phyloP scores from a whole-genome alignment of 768 basidiomycete genomes.

The Rossbeevera mucosa region DNA sequence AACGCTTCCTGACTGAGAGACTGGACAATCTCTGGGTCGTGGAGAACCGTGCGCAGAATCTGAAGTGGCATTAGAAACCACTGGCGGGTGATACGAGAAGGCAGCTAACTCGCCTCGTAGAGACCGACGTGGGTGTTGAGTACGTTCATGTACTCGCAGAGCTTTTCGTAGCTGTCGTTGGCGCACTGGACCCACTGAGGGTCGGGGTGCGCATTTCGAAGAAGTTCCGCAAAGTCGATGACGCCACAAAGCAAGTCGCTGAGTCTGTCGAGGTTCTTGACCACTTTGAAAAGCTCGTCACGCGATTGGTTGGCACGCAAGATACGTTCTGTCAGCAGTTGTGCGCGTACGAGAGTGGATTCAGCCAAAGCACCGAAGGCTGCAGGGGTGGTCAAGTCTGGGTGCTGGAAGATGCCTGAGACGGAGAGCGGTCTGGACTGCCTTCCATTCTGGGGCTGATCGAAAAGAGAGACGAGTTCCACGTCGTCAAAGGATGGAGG shows the following conservation, averaged over 20 bases:
- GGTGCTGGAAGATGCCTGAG: slow-evolving; percentile 85
- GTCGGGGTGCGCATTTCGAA: slow-evolving; percentile 93
- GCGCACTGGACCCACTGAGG: slow-evolving; percentile 76
- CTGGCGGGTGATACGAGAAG: slow-evolving; percentile 3
- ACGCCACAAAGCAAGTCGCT: slow-evolving; percentile 95
- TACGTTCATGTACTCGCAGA: slow-evolving; percentile 97
- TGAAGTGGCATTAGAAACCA: slow-evolving; percentile 31
- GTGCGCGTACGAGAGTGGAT: slow-evolving; percentile 76
- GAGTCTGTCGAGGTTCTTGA: slow-evolving; percentile 94
- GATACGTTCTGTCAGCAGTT: slow-evolving; percentile 80
- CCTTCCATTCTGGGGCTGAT: slow-evolving; percentile 46
- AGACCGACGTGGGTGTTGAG: slow-evolving; percentile 91
- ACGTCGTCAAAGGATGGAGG: slow-evolving; percentile 64
- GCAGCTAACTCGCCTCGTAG: slow-evolving; percentile 65
- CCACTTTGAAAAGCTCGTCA: slow-evolving; percentile 74
- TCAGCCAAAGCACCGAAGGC: slow-evolving; percentile 70
- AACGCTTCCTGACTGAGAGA: slow-evolving; percentile 71
- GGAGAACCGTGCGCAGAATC: slow-evolving; percentile 69
- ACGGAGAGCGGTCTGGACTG: slow-evolving; percentile 42
- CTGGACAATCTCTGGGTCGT: slow-evolving; percentile 60
- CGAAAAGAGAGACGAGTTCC: slow-evolving; percentile 66
- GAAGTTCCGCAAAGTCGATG: slow-evolving; percentile 91
- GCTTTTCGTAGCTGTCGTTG: slow-evolving; percentile 81
- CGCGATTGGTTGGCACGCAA: slow-evolving; percentile 66
- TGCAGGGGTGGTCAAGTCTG: slow-evolving; percentile 61